phyloP scores from a whole-genome alignment of 352 stramenopile species.

The Globisporangium echinulatum region DNA sequence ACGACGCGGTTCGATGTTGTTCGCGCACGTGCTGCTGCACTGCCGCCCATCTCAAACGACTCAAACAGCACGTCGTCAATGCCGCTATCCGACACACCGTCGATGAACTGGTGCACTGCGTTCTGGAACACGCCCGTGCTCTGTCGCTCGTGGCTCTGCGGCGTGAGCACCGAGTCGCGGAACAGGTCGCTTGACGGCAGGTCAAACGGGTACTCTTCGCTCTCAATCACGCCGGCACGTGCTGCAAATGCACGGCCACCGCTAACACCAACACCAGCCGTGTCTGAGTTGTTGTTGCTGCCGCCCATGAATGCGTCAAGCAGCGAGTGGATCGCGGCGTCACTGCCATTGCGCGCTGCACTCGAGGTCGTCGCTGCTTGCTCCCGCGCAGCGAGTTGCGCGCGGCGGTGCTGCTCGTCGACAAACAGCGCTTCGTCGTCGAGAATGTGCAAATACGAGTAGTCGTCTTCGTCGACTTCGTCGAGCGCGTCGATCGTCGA shows the following conservation, averaged over 20 bases:
- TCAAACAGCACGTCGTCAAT: constrained; percentile 56
- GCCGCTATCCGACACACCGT: constrained; percentile 44
- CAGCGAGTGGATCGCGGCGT: constrained; percentile 6
- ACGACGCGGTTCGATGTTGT: constrained; percentile 18
- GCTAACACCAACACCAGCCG: neutral
- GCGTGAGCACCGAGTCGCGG: neutral
- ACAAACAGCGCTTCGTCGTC: constrained; percentile 57
- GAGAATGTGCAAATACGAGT: constrained; percentile 71
- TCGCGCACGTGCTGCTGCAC: constrained; percentile 23
- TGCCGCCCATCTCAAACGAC: constrained; percentile 35
- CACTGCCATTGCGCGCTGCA: neutral
- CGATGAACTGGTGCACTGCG: constrained; percentile 45
- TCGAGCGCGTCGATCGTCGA: constrained; percentile 68
- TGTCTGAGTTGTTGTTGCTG: neutral
- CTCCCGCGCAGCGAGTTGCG: constrained; percentile 20
- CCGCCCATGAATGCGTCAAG: constrained; percentile 13
- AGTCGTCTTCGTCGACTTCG: constrained; percentile 81
- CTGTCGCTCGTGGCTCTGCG: constrained; percentile 9
- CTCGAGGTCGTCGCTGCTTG: too few species aligned
- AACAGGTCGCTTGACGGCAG: constrained; percentile 14
- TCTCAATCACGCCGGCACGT: neutral
- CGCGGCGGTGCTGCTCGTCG: constrained; percentile 46
- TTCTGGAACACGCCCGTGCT: constrained; percentile 6
- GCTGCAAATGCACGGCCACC: neutral
- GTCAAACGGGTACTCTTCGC: constrained; percentile 12